A percentile compares a stretch with the other conserved stretches of the same genome.
These are phyloP conservation scores for Tylopilus felleus DNA, from an alignment of 768 basidiomycete genomes.

Conservation along the genomic window DNA sequence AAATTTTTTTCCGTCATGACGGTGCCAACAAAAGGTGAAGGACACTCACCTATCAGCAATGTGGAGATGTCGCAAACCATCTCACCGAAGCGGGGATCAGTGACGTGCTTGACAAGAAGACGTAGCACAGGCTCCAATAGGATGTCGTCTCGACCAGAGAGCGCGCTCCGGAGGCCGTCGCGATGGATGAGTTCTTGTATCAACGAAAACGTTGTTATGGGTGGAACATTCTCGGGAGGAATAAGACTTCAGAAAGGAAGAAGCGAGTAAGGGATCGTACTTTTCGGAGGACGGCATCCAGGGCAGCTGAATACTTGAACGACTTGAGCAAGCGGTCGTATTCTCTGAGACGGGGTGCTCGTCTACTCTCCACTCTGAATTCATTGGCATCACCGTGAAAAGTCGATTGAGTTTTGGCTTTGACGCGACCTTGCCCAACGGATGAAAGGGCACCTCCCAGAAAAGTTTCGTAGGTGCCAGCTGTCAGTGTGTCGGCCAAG, in stretches of 20 bases:
- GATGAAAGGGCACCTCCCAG: slow-evolving; percentile 50
- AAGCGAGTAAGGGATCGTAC: slow-evolving; percentile 35
- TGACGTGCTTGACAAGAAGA: slow-evolving; percentile 77
- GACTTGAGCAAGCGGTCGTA: slow-evolving; percentile 88
- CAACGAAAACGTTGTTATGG: slow-evolving; percentile 82
- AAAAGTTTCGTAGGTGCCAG: slow-evolving; percentile 68
- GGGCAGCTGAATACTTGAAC: slow-evolving; percentile 92
- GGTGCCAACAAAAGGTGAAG: neutral
- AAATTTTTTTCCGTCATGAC: slow-evolving; percentile 4
- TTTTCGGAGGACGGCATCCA: slow-evolving; percentile 88
- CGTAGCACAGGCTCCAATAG: slow-evolving; percentile 88
- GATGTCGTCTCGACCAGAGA: slow-evolving; percentile 90
- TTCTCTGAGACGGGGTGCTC: slow-evolving; percentile 69
- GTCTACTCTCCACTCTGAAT: slow-evolving; percentile 69
- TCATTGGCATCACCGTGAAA: slow-evolving; percentile 67
- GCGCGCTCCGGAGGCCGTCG: slow-evolving; percentile 81
- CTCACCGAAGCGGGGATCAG: slow-evolving; percentile 91
- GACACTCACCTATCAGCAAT: slow-evolving; percentile 74
- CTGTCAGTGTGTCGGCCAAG: slow-evolving; percentile 40
- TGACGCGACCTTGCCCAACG: slow-evolving; percentile 55
- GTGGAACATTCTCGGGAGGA: slow-evolving; percentile 66
- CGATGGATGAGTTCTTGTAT: slow-evolving; percentile 91
- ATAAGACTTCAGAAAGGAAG: neutral
- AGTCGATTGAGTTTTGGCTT: slow-evolving; percentile 46
- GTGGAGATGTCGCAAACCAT: slow-evolving; percentile 77